Evolutionary conservation across 179 eudicot genomes (phyloP), one percentile per base, ranked within the genome.

Genomic region (Beta corolliflora): DNA sequence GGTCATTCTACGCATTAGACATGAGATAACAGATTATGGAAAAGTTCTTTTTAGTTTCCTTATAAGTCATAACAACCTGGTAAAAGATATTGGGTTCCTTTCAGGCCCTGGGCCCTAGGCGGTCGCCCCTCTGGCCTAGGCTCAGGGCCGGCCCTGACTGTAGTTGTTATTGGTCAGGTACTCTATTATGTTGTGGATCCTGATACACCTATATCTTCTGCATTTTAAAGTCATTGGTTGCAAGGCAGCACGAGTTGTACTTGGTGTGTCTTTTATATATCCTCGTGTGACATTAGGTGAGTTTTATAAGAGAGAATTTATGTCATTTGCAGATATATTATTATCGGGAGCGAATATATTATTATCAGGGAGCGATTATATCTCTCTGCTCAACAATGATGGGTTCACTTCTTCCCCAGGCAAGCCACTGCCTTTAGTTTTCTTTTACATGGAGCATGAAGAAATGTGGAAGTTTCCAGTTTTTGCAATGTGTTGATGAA

Each of bases 331-430:
- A 95, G 99, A 46, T 94, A 94, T 79, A 83, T 95, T 25, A 25
- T 25, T 25, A 25, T 1, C 1, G 29, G n/a, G n/a, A n/a, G n/a
- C n/a, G n/a, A n/a, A n/a, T n/a, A n/a, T n/a, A n/a, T n/a, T n/a
- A n/a, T n/a, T n/a, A n/a, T n/a, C n/a, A 0, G 46, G 99, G 99
- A 83, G 97, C 98, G 65, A 87, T 88, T 80, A 91, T 92, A 64
- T 95, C 99, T 80, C 97, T 95, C 76, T 92, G 97, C 82, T 88
- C 99, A 18, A 94, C 98, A 70, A 88, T 95, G 86, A 90, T 95
- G 99, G 99, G 99, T 72, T 95, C 99, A 72, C 68, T 95, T 68
- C 90, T 95, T 61, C 99, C 99, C 85, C 99, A 94, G 98, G 98
- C 91, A 86, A 77, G 63, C 60, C 73, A 66, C 36, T 75, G 41